These are phyloP conservation scores for Nicotiana obtusifolia DNA, from an alignment of 257 asterid genomes.

Conservation along the genomic window DNA sequence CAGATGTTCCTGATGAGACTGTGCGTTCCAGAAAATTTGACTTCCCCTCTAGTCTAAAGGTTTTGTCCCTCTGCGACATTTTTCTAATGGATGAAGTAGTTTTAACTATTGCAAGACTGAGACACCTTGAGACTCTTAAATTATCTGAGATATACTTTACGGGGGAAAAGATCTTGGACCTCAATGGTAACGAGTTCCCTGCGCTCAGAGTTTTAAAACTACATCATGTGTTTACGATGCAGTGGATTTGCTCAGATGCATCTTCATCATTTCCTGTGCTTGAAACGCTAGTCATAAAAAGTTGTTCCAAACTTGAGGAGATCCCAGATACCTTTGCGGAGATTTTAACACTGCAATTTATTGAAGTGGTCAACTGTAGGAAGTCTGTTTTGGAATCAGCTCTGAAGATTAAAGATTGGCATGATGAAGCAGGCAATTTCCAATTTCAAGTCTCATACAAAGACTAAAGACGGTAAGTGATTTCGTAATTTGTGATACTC, in stretches of 20 bases:
- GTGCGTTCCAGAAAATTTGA: too few relatives aligned
- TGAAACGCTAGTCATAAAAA: neutral
- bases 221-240: neutral
- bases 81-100: neutral
- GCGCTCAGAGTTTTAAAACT: neutral
- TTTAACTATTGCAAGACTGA: neutral
- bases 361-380: neutral
- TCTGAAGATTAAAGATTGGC: neutral
- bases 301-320: neutral
- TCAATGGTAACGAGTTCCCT: neutral
- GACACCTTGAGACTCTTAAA: neutral
- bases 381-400: neutral
- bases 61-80: neutral
- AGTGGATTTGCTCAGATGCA: neutral
- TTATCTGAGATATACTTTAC: neutral
- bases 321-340: fast-evolving
- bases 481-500: neutral
- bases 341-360: neutral
- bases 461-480: neutral
- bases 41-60: neutral
- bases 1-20: neutral
- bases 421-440: neutral
- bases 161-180: neutral
- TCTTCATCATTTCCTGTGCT: fast-evolving
- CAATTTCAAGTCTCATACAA: neutral